Conservation (phyloP, 2,329 filamentous ascomycete genomes). For the Cercospora sojina region DNA sequence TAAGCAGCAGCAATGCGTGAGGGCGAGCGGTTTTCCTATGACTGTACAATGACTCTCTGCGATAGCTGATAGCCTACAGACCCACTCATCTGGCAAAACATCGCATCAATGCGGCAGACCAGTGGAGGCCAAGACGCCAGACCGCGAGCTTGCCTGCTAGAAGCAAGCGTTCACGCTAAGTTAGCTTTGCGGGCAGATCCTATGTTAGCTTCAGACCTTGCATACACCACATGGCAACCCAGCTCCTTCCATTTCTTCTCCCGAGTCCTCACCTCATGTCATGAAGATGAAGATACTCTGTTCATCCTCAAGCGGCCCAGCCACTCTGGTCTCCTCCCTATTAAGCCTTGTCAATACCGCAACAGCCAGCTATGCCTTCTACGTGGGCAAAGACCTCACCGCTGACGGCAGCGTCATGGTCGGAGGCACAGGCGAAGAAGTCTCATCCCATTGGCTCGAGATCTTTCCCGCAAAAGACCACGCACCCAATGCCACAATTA, state of each 20-base stretch:
- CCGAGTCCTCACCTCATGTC: neutral
- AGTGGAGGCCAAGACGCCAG: neutral
- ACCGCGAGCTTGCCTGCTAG: neutral
- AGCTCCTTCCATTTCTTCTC: neutral
- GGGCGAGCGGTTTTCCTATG: too few species aligned
- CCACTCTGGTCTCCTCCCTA: neutral
- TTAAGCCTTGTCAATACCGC: neutral
- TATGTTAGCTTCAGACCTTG: neutral
- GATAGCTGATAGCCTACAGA: neutral
- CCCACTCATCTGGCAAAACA: neutral
- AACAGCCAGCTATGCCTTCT: constrained; percentile 50
- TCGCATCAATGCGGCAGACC: neutral
- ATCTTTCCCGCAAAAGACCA: constrained; percentile 47
- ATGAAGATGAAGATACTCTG: neutral
- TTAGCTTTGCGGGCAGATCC: neutral
- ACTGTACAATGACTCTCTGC: neutral
- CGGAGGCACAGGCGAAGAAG: constrained; percentile 51
- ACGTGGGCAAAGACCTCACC: constrained; percentile 50
- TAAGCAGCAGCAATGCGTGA: too few species aligned
- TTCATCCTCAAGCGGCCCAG: neutral
- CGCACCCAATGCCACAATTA: constrained; percentile 44
- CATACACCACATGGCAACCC: neutral
- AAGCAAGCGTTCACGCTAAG: neutral
- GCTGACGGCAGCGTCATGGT: constrained; percentile 46
- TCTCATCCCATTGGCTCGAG: constrained; percentile 51